Evolutionary conservation across 202 grass and related monocot species (phyloP), one percentile per base, ranked within the genome.

Genomic region (Schoenoplectus tabernaemontani): DNA sequence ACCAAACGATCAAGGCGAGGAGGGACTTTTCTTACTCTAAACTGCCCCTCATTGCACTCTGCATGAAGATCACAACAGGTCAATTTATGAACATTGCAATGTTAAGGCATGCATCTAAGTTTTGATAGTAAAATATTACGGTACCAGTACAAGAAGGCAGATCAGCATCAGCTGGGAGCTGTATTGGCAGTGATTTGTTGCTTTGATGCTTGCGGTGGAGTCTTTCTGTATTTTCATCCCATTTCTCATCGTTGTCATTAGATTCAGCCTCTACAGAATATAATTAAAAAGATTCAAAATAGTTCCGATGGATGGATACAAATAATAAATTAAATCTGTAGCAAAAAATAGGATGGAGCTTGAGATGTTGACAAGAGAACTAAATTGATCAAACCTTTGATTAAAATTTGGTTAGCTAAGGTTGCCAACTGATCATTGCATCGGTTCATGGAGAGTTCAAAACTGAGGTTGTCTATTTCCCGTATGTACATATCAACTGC

Each of bases 381-480:
- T 50, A 62, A 34, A 37, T 63, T 78, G 48, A 80, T 60, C 30
- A 83, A 76, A 90, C 94, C 94, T 93, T 97, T 86, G 16, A 85
- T 69, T 74, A 93, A 75, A 57, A 97, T 87, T 78, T 97, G 82
- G 51, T 87, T 88, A 61, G 89, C 94, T 83, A 97, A 44, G 51
- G 36, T 88, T 84, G 84, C 67, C 80, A 97, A 75, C 64, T 85
- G 86, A 34, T 92, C 89, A 8, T 72, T 93, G 75, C 89, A 97
- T 87, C 84, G 86, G 60, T 92, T 93, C 74, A 97, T 81, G 16
- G 94, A 97, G 26, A 97, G 64, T 73, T 97, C 94, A 88, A 97
- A 97, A 61, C 87, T 88, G 62, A 97, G 94, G 89, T 24, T 93
- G 56, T 97, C 94, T 51, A 97, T 82, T 83, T 97, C 91, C 57